Evolutionary conservation across 2,329 filamentous ascomycete genomes (phyloP).

Genomic region (Colletotrichum australisinense): DNA sequence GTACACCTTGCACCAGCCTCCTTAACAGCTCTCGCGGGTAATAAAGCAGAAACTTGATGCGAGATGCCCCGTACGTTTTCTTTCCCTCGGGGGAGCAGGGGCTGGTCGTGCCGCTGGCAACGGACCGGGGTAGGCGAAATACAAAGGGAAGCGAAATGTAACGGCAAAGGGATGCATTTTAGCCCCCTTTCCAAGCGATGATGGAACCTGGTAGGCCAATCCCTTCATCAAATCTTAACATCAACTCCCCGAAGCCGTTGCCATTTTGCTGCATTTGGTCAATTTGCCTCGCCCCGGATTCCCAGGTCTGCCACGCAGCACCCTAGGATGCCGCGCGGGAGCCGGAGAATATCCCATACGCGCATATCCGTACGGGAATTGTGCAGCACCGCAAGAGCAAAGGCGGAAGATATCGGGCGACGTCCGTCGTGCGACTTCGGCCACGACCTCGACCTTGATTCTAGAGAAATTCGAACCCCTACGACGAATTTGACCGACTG

Average conservation of each 20-base stretch:
- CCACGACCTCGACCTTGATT: background rate
- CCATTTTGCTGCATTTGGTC: background rate
- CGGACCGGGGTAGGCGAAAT: slow-evolving; percentile 31
- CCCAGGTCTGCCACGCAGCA: background rate
- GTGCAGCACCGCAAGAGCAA: background rate
- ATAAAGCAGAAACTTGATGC: slow-evolving; percentile 17
- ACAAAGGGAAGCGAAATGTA: slow-evolving; percentile 23
- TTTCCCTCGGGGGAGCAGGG: background rate
- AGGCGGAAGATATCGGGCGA: slow-evolving; percentile 2
- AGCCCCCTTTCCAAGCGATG: slow-evolving; percentile 15
- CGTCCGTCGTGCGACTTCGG: slow-evolving; percentile 18
- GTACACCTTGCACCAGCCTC: background rate
- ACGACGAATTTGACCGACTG: slow-evolving; percentile 8
- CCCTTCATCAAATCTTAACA: slow-evolving; percentile 15
- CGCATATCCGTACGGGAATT: slow-evolving; percentile 9
- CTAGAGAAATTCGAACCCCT: background rate
- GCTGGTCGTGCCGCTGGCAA: slow-evolving; percentile 3
- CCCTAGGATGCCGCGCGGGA: slow-evolving; percentile 16
- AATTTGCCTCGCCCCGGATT: slow-evolving; percentile 14
- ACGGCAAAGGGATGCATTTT: slow-evolving; percentile 13
- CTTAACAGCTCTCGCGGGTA: background rate
- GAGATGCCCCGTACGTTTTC: background rate
- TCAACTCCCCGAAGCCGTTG: background rate
- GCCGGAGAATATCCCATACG: slow-evolving; percentile 22
- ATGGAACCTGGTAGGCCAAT: slow-evolving; percentile 5